Percentiles rank a stretch among this genome's conserved stretches.
Evolutionary conservation across 768 basidiomycete species (phyloP).

Genomic region (Serendipita indica): DNA sequence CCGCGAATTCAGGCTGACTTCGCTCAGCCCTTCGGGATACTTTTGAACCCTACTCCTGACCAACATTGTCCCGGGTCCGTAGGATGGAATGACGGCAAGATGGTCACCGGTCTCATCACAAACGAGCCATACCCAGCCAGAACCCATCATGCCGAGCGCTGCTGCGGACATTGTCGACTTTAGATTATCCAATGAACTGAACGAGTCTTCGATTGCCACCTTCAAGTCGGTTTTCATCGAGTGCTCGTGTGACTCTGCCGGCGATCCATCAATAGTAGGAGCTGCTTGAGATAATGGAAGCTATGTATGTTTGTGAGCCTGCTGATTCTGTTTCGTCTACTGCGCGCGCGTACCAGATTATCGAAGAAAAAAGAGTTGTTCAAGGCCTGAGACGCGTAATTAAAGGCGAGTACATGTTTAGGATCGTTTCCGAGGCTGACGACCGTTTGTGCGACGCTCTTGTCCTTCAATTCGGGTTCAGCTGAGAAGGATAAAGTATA

Average conservation of each 20-base stretch:
- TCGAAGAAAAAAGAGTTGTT: slow-evolving; percentile 95
- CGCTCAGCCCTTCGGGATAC: not conserved
- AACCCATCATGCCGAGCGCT: slow-evolving; percentile 60
- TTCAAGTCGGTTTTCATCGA: slow-evolving; percentile 24
- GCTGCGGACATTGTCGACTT: slow-evolving; percentile 66
- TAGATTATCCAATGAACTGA: slow-evolving; percentile 51
- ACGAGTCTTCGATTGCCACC: slow-evolving; percentile 26
- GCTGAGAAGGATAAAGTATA: slow-evolving; percentile 11
- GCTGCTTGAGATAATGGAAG: not conserved
- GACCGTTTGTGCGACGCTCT: slow-evolving; percentile 55
- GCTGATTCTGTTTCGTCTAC: not conserved
- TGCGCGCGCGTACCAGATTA: slow-evolving; percentile 46
- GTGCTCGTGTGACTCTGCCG: slow-evolving; percentile 23
- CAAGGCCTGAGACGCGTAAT: slow-evolving; percentile 79
- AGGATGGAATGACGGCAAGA: slow-evolving; percentile 67
- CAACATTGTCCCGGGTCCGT: slow-evolving; percentile 79
- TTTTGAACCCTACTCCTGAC: slow-evolving; percentile 24
- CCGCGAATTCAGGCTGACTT: not conserved
- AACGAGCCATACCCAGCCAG: slow-evolving; percentile 83
- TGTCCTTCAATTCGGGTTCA: slow-evolving; percentile 44
- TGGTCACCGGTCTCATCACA: slow-evolving; percentile 42
- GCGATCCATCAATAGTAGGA: slow-evolving; percentile 2
- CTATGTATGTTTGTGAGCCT: not conserved
- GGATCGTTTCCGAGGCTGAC: slow-evolving; percentile 46
- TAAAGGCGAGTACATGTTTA: slow-evolving; percentile 57